Conservation (phyloP, 2,329 filamentous ascomycete species). For the Lachnellula subtilissima region DNA sequence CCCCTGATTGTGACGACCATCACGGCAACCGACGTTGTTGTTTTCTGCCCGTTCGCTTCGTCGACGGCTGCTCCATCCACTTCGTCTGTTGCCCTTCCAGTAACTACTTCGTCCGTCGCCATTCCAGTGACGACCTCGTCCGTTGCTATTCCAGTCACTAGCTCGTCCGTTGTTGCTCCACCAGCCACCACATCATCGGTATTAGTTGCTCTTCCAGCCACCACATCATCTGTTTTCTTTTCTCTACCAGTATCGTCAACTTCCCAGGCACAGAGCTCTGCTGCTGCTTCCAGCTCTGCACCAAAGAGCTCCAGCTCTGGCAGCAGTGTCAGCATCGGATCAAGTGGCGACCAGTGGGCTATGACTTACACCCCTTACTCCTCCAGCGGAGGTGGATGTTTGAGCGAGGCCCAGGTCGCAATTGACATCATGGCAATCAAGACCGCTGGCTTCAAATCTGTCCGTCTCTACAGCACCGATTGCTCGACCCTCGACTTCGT, state of each 20-base stretch:
- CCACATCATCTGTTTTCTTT: slow-evolving; percentile 1
- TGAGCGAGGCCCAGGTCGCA: slow-evolving; percentile 52
- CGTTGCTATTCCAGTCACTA: slow-evolving; percentile 30
- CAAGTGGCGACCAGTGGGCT: slow-evolving; percentile 48
- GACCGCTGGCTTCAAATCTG: slow-evolving; percentile 58
- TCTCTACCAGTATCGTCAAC: slow-evolving; percentile 50
- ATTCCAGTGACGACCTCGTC: slow-evolving; percentile 25
- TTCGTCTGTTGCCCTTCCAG: slow-evolving; percentile 34
- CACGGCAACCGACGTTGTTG: slow-evolving; percentile 62
- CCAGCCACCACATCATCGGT: slow-evolving; percentile 27
- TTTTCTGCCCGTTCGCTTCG: slow-evolving; percentile 64
- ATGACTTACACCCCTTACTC: slow-evolving; percentile 79
- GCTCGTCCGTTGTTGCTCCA: not conserved
- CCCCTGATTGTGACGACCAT: slow-evolving; percentile 63
- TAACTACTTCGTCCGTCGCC: not conserved
- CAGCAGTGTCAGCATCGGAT: slow-evolving; percentile 16
- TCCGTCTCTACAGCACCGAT: slow-evolving; percentile 90
- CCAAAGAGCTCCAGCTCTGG: slow-evolving; percentile 26
- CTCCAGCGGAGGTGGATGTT: slow-evolving; percentile 56
- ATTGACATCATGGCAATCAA: slow-evolving; percentile 59
- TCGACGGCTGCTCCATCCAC: slow-evolving; percentile 31
- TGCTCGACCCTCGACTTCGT: slow-evolving; percentile 77
- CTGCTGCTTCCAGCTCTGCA: slow-evolving; percentile 13
- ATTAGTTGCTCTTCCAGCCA: slow-evolving; percentile 25
- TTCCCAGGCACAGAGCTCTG: slow-evolving; percentile 35